A percentile compares a stretch with the other conserved stretches of the same genome.
phyloP scores from a whole-genome alignment of 192 early-diverging fungal species.

The Podila epicladia region DNA sequence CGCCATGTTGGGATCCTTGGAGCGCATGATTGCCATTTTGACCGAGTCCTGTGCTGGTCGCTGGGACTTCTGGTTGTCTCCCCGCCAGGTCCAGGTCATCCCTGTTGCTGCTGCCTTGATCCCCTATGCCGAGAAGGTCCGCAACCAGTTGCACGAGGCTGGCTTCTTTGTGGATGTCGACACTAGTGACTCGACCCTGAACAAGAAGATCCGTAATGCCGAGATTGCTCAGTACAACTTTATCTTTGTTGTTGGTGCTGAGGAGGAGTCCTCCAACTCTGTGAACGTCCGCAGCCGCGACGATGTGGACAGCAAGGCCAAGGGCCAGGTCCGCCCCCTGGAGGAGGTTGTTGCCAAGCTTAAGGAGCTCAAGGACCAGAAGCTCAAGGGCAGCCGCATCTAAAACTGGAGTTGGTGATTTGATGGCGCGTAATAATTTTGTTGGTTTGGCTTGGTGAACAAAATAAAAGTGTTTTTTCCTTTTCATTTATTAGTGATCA shows the following conservation, averaged over 20 bases:
- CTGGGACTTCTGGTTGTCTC: conserved; percentile 96
- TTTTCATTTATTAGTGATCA: neutral
- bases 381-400: conserved; percentile 66
- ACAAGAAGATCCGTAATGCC: conserved; percentile 98
- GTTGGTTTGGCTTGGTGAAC: neutral
- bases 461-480: neutral
- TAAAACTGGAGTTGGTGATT: conserved; percentile 16
- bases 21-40: conserved; percentile 95
- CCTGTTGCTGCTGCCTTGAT: conserved; percentile 84
- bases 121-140: conserved; percentile 85
- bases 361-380: conserved; percentile 72
- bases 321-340: conserved; percentile 82
- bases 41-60: conserved; percentile 97
- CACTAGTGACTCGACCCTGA: conserved; percentile 84
- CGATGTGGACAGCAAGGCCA: conserved; percentile 82
- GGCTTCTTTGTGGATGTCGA: conserved; percentile 91
- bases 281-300: conserved; percentile 95
- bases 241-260: conserved; percentile 92
- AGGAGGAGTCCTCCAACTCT: conserved; percentile 77
- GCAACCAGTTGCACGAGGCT: conserved; percentile 70
- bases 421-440: neutral
- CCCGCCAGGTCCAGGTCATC: conserved; percentile 91
- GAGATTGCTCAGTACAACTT: conserved; percentile 97
- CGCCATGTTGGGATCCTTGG: conserved; percentile 95
- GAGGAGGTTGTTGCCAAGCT: conserved; percentile 77